Evolutionary conservation across 2,329 filamentous ascomycete species (phyloP).

Genomic region (Epichloe brachyelytri): DNA sequence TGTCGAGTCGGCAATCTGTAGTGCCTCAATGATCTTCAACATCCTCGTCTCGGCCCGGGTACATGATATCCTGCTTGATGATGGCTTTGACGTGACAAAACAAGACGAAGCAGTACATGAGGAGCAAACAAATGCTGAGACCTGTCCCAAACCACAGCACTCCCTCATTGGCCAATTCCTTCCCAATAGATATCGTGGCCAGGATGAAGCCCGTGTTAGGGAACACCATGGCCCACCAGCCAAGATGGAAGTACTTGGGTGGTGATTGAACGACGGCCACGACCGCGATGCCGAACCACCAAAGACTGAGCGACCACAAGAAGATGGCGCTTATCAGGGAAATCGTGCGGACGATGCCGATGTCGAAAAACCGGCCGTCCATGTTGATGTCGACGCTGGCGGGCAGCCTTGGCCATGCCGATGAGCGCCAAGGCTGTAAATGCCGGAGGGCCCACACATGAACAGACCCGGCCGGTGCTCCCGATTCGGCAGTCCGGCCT

Average conservation of each 20-base stretch:
- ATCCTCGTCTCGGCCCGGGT: conserved; percentile 41
- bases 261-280: conserved; percentile 23
- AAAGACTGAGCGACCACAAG: conserved; percentile 50
- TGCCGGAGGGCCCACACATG: conserved; percentile 63
- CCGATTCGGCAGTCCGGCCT: conserved; percentile 42
- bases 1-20: not conserved
- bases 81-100: conserved; percentile 32
- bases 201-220: conserved; percentile 48
- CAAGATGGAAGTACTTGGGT: conserved; percentile 42
- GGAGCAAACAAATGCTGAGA: conserved; percentile 34
- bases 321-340: conserved; percentile 39
- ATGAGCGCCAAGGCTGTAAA: conserved; percentile 60
- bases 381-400: conserved; percentile 29
- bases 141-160: conserved; percentile 35
- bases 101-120: conserved; percentile 30
- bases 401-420: conserved; percentile 43
- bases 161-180: conserved; percentile 29
- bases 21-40: conserved; percentile 25
- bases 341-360: conserved; percentile 30
- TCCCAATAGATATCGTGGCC: conserved; percentile 40
- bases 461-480: conserved; percentile 59
- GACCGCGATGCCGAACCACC: conserved; percentile 38
- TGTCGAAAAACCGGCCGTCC: conserved; percentile 29
- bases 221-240: conserved; percentile 53
- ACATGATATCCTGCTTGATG: conserved; percentile 40